Evolutionary conservation across 2,329 filamentous ascomycete species (phyloP), one percentile per base, ranked within the genome.

Genomic region (Clathrospora elynae): DNA sequence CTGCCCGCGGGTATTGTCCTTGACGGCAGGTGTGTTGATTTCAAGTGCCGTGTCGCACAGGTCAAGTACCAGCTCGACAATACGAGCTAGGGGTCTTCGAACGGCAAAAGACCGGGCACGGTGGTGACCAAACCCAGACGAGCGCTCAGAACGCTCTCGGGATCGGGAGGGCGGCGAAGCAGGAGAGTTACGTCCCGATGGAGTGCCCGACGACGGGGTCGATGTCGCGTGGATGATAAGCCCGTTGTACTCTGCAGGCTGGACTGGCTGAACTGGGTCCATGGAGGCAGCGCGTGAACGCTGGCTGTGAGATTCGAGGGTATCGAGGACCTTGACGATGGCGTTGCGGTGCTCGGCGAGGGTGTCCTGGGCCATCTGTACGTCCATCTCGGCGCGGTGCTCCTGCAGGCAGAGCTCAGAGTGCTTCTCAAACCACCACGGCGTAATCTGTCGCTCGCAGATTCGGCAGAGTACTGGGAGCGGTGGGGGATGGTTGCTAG

Each of bases 361-460:
- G 50, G 83, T 90, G 65, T 99, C 93, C 64, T 99, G 93, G 5
- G 91, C 84, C 78, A 97, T 86, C 67, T 99, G 92, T 3, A 99
- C 90, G 59, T 97, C 92, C 88, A 96, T 95, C 68, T 99, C 93
- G 0, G 93, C 92, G 36, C 88, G 86, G 66, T 99, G 93, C 67
- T 99, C 93, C 67, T 97, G 91, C 41, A 96, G 77, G 64, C 93
- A 99, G 13, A 97, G 76, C 61, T 99, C 95, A 2, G 92, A 96
- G 68, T 99, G 93, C 71, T 97, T 99, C 72, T 99, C 93, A 59
- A 99, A 99, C 95, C 93, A 99, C 93, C 93, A 99, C 0, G 92
- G 90, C 4, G 90, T 90, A 48, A 99, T 97, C 51, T 96, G 90
- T 39, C 93, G 88, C 68, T 99, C 93, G 70, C 93, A 99, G 41